Conservation (phyloP, 2,329 filamentous ascomycete genomes). For the Saccharata proteae region DNA sequence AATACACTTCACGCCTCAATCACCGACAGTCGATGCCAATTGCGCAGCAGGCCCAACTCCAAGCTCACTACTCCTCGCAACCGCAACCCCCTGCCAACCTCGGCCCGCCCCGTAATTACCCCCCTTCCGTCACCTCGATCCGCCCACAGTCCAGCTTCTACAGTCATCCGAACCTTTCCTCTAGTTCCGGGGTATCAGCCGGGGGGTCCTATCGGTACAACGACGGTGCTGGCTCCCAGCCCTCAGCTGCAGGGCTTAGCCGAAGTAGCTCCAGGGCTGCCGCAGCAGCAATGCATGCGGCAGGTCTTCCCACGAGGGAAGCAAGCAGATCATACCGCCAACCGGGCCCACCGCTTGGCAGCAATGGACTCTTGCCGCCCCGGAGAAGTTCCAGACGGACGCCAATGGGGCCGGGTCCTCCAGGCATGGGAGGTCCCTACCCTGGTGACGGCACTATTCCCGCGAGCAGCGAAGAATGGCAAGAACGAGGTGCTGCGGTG, state of each 20-base stretch:
- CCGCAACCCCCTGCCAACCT: slow-evolving; percentile 16
- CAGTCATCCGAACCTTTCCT: slow-evolving; percentile 35
- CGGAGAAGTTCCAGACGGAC: slow-evolving; percentile 65
- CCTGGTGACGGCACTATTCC: slow-evolving; percentile 44
- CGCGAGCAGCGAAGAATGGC: slow-evolving; percentile 81
- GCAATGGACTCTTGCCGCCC: slow-evolving; percentile 55
- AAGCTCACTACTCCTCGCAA: slow-evolving; percentile 19
- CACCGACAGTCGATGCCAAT: slow-evolving; percentile 33
- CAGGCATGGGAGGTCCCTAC: slow-evolving; percentile 46
- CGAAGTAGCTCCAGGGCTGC: slow-evolving; percentile 54
- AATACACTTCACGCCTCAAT: slow-evolving; percentile 23
- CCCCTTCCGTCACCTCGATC: slow-evolving; percentile 13
- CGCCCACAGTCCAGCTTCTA: slow-evolving; percentile 36
- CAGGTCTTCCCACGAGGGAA: slow-evolving; percentile 49
- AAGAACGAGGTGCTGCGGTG: slow-evolving; percentile 85
- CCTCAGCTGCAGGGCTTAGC: slow-evolving; percentile 38
- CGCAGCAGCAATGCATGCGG: slow-evolving; percentile 45
- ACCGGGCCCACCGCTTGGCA: slow-evolving; percentile 39
- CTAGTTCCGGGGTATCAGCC: slow-evolving; percentile 28
- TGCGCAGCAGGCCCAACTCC: slow-evolving; percentile 29
- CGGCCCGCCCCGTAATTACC: slow-evolving; percentile 16
- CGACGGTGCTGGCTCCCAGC: slow-evolving; percentile 27
- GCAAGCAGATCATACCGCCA: slow-evolving; percentile 57
- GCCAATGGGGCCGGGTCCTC: slow-evolving; percentile 39
- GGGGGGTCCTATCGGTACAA: slow-evolving; percentile 33